Evolutionary conservation across 2,329 filamentous ascomycete species (phyloP), one percentile per base, ranked within the genome.

Genomic region (Trichoderma atroviride): DNA sequence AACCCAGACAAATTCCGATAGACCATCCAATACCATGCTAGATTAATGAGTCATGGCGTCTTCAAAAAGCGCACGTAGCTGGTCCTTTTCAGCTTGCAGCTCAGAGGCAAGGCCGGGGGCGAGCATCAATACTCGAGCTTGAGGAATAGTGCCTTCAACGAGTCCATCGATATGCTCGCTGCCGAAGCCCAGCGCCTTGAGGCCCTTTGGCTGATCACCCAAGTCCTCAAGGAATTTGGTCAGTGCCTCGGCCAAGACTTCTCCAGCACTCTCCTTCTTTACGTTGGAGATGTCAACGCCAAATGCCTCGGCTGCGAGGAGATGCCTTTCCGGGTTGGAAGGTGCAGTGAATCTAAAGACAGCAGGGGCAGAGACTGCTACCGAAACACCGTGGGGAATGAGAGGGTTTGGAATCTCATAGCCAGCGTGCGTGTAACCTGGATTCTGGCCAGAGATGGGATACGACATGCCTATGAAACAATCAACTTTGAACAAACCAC

Each of bases 361-460:
- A 0, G 95, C 92, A 0, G 96, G 95, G 0, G 95, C 93, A 0
- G 93, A 95, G 7, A 98, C 95, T 3, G 94, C 96, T 1, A 99
- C 96, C 1, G 92, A 95, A 29, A 99, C 96, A 65, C 96, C 96
- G 79, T 99, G 96, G 0, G 96, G 96, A 76, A 99, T 98, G 75
- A 99, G 91, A 11, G 92, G 89, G 35, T 86, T 79, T 31, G 88
- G 81, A 9, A 97, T 89, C 2, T 90, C 83, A 79, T 99, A 99
- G n/a, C 96, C 96, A 0, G 86, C 80, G 78, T 99, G 96, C 75
- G 89, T 90, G 82, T 98, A 98, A 5, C 91, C 80, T 22, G 92
- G 93, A 78, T 99, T 99, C 78, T 97, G 94, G 35, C 94, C 93
- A 0, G 93, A 97, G 76, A 99, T 97, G 22, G 96, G 96, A 77